Base-by-base conservation (phyloP, 768 basidiomycete genomes). In the Auricularia cornea region DNA sequence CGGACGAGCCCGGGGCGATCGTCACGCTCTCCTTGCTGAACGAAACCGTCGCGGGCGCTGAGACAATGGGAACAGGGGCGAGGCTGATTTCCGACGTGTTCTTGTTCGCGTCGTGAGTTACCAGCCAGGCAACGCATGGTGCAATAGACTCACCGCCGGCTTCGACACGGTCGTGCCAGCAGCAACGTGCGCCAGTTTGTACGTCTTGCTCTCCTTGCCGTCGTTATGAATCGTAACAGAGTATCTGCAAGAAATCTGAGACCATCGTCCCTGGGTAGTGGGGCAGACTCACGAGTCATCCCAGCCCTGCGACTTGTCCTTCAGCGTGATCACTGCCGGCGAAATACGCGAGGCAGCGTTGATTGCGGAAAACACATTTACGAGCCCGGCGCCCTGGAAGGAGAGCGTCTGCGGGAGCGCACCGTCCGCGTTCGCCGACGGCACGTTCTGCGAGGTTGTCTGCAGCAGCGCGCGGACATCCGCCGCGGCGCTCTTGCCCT, bases 1-100 rank as follows among this genome's bases (percentile, higher is more conserved):
- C 74, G 3, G 77, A 72, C 62, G 73, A 68, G 1, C 81, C 79
- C 0, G 83, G 80, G 29, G 38, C 66, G 30, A 88, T 72, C 14
- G 76, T 80, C 69, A 88, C 41, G 20, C 41, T 30, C 10, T 16
- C 18, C 12, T 16, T 16, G 4, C 28, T 14, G 32, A 63, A 18
- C 12, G 26, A 28, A 26, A 63, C 62, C 26, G 14, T 32, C 5
- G 62, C 54, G n/a, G 29, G 52, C 8, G 26, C 26, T 6, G 51
- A 48, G n/a, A 5, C 30, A 14, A 12, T 20, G 32, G 33, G 31
- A 26, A 63, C 23, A n/a, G n/a, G n/a, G n/a, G n/a, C n/a, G n/a
- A n/a, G n/a, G n/a, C n/a, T n/a, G n/a, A n/a, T n/a, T n/a, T n/a
- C n/a, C n/a, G n/a, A n/a, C n/a, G n/a, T n/a, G n/a, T n/a, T n/a